Conservation (phyloP, 495 filamentous ascomycete genomes). For the Diplogelasinospora grovesii region DNA sequence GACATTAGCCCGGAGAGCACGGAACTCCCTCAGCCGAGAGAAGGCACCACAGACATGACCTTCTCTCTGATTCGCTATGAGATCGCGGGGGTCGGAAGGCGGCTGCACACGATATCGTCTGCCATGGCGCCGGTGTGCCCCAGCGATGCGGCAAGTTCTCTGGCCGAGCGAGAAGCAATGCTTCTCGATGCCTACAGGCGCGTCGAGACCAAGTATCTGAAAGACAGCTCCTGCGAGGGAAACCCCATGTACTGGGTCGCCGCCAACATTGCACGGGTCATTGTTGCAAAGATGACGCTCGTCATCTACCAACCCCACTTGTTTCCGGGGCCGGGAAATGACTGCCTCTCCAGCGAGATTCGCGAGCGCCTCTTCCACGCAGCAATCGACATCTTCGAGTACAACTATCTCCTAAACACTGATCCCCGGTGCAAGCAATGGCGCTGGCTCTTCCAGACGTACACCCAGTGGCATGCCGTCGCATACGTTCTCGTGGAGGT, state of each 20-base stretch:
- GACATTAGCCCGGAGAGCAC: conserved; percentile 64
- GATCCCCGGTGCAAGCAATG: conserved; percentile 58
- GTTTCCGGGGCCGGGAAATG: conserved; percentile 35
- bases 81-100: conserved; percentile 42
- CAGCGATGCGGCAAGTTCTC: conserved; percentile 21
- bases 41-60: conserved; percentile 69
- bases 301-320: conserved; percentile 46
- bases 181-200: conserved; percentile 55
- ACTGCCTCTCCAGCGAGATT: conserved; percentile 47
- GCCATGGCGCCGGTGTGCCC: conserved; percentile 23
- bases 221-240: conserved; percentile 48
- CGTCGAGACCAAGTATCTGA: conserved; percentile 62
- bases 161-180: conserved; percentile 57
- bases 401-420: conserved; percentile 54
- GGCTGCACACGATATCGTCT: conserved; percentile 32
- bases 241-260: conserved; percentile 65
- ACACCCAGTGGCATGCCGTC: conserved; percentile 77
- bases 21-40: conserved; percentile 50
- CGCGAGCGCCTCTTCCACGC: conserved; percentile 69
- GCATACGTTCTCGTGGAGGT: conserved; percentile 73
- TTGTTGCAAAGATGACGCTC: conserved; percentile 55
- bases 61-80: conserved; percentile 68
- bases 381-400: conserved; percentile 70
- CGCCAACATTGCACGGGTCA: conserved; percentile 59
- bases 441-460: conserved; percentile 76